Conservation (phyloP, 371 early-diverging fungal species). For the Mucor irregularis region DNA sequence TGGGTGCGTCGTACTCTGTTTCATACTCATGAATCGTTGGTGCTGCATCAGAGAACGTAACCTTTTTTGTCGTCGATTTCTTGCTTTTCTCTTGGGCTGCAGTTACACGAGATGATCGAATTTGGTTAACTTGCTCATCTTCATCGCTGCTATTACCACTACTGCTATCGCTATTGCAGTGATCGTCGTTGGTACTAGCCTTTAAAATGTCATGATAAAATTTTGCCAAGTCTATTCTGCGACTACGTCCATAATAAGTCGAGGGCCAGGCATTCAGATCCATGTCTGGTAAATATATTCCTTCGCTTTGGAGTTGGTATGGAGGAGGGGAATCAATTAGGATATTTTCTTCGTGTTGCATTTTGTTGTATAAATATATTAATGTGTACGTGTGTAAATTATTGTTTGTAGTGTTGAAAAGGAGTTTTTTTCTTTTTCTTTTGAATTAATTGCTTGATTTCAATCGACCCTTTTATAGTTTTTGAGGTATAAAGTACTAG, state of each 20-base stretch:
- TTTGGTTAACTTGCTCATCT: background rate
- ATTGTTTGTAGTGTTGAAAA: no score
- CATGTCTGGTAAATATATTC: background rate
- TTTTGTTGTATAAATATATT: no score
- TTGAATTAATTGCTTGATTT: no score
- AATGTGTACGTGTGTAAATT: no score
- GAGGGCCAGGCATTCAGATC: constrained; percentile 24
- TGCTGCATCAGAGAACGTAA: constrained; percentile 32
- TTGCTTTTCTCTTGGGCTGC: background rate
- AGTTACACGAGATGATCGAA: background rate
- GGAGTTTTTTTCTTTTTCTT: background rate
- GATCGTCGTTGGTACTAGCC: background rate
- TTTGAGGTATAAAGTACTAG: no score
- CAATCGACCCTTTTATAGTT: no score
- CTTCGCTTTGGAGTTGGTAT: constrained; percentile 1
- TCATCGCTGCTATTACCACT: constrained; percentile 2
- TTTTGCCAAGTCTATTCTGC: constrained; percentile 22
- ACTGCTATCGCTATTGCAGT: background rate
- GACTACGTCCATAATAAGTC: constrained; percentile 17
- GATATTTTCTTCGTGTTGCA: background rate
- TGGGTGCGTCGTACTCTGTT: constrained; percentile 20
- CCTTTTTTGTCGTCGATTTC: constrained; percentile 9
- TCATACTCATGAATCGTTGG: constrained; percentile 44
- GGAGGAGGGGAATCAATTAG: constrained; percentile 11
- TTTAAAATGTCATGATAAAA: constrained; percentile 22